Percentiles rank a stretch among this genome's conserved stretches.
phyloP scores from a whole-genome alignment of 2,329 filamentous ascomycete genomes.

The Stromatinia cepivora region DNA sequence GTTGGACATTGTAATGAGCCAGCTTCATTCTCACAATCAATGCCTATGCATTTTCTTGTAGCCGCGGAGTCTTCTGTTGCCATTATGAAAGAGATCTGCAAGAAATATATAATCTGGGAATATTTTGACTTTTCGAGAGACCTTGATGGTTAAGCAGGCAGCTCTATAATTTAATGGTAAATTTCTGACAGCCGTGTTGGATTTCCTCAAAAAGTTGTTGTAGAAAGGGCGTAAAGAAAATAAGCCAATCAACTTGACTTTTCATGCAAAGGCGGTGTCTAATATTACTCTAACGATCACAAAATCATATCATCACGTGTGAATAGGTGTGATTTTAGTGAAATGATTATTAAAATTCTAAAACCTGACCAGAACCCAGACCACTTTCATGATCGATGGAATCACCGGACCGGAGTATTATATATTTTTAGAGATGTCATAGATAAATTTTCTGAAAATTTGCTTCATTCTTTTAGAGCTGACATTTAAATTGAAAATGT shows the following conservation, averaged over 20 bases:
- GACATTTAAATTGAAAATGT: neutral
- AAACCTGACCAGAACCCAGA: neutral
- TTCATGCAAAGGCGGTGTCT: constrained; percentile 18
- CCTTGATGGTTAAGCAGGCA: neutral
- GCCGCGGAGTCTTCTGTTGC: constrained; percentile 47
- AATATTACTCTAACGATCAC: neutral
- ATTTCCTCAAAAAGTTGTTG: neutral
- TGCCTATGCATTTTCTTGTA: constrained; percentile 74
- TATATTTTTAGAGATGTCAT: neutral
- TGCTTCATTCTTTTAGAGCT: neutral
- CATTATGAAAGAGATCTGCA: constrained; percentile 27
- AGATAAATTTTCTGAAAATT: neutral
- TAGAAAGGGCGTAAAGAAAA: constrained; percentile 2
- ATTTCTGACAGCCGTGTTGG: constrained; percentile 8
- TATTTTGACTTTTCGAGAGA: neutral
- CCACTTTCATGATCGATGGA: constrained; percentile 5
- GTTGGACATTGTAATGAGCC: constrained; percentile 89
- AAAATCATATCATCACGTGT: neutral
- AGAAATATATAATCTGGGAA: neutral
- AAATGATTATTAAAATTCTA: constrained; percentile 12
- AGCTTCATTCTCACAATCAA: constrained; percentile 84
- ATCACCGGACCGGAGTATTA: constrained; percentile 1
- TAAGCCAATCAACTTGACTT: neutral
- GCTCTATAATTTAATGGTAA: neutral
- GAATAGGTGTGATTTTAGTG: neutral